Evolutionary conservation across 495 filamentous ascomycete genomes (phyloP), one percentile per base, ranked within the genome.

Genomic region (Lichina pygmaea): DNA sequence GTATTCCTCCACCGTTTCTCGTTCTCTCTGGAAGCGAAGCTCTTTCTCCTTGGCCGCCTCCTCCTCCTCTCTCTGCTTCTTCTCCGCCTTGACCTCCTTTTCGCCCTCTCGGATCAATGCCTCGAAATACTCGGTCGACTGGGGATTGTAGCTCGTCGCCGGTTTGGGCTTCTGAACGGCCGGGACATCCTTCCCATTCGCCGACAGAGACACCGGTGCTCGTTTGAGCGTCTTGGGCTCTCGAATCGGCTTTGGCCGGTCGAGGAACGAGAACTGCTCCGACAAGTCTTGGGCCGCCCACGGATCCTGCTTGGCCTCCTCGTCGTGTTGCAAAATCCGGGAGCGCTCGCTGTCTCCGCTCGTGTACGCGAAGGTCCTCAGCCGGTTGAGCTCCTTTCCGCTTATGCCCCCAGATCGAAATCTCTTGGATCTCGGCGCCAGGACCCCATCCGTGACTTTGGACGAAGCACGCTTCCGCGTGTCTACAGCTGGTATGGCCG

Each of bases 141-240:
- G 63, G 0, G 89, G 89, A 53, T 97, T 97, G 58, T 97, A 97
- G 55, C 81, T 91, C 54, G 72, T 77, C 39, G 81, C 85, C 2
- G 73, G 81, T 13, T 71, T 71, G 3, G 89, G 89, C 47, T 69
- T 75, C 48, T 67, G 64, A 6, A 95, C 77, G n/a, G 82, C 73
- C 2, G 83, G 79, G 12, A 92, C 61, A 0, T 65, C 53, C 51
- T 82, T 86, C 7, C 82, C 83, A 54, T 70, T 79, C 34, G 74
- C 78, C 30, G 81, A 65, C 12, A 94, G 67, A 6, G 86, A 81
- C 39, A 91, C 66, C 4, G 91, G 81, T 8, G 77, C 68, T 30
- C 77, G 66, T 39, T 75, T 73, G 41, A 97, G 50, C 1, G 89
- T 89, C 41, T 63, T 65, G 2, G 89, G 91, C 8, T 77, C 77